Base-by-base conservation (phyloP, 192 early-diverging fungal species). In the Coemansia sp. region DNA sequence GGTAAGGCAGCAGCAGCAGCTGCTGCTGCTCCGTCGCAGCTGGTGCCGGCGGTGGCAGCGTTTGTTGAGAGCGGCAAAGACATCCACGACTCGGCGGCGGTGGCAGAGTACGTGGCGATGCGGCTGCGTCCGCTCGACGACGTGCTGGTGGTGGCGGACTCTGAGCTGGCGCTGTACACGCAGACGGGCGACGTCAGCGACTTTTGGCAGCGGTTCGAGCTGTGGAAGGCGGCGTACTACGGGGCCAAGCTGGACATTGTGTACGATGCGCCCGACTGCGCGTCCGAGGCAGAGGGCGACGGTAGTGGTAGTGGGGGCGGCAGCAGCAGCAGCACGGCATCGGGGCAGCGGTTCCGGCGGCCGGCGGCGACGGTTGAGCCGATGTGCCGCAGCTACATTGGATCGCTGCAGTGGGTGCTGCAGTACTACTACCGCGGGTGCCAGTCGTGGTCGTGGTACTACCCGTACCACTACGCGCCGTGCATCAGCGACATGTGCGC, bases 391-490 rank as follows among this genome's bases (percentile, higher is more conserved):
- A 82, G 86, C 11, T 99, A 99, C 66, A 87, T 98, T 4, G 91
- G 91, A 72, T 93, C 96, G n/a, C 75, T 99, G 29, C 96, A 97
- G 75, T 99, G 98, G 98, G 96, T 98, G 4, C 81, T 99, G 14
- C 88, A 88, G 61, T 99, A 99, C 72, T 99, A 99, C 70, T 99
- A 95, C 79, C 85, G 91, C 64, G 98, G 98, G 58, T 91, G 95
- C 29, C 90, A 90, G 60, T 97, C 95, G 14, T 99, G 98, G 98
- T 89, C 93, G 27, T 98, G 97, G 97, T 99, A 89, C 84, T 99
- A 93, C 64, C 97, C 97, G 7, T 97, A 92, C 84, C 94, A 99
- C 74, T 99, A 99, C 67, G 89, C 97, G 15, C 98, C 96, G 9
- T 93, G 93, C 78, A 93, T 96, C 22, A 93, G 94, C 35, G 95